phyloP scores from a whole-genome alignment of 2,329 filamentous ascomycete genomes.

The Xylaria sp. region DNA sequence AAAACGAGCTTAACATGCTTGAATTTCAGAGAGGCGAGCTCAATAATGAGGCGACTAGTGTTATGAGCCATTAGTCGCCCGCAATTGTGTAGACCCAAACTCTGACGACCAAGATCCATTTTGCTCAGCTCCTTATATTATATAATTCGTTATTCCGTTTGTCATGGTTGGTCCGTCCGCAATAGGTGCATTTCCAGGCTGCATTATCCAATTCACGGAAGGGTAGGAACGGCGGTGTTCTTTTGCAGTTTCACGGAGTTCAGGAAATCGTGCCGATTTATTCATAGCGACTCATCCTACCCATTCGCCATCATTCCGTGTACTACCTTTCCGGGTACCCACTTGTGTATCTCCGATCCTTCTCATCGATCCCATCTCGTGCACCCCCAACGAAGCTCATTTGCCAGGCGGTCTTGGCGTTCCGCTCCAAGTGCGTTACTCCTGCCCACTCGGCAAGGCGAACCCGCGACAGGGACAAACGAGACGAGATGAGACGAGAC shows the following conservation, averaged over 20 bases:
- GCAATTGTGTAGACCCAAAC: not conserved
- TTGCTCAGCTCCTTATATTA: not conserved
- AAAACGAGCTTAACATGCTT: conserved; percentile 48
- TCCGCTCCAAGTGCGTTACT: no score
- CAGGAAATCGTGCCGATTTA: not conserved
- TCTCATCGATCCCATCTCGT: not conserved
- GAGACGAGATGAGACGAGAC: no score
- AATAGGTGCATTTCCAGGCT: conserved; percentile 23
- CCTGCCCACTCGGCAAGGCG: no score
- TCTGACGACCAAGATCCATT: not conserved
- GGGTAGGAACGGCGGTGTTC: conserved; percentile 9
- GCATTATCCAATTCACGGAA: conserved; percentile 7
- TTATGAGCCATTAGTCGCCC: conserved; percentile 38
- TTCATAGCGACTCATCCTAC: not conserved
- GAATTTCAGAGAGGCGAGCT: conserved; percentile 43
- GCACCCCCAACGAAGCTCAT: not conserved
- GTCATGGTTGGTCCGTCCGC: not conserved
- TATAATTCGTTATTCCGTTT: conserved; percentile 17
- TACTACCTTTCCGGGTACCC: not conserved
- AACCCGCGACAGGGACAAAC: not conserved
- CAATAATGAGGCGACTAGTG: conserved; percentile 35
- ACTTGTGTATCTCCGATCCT: conserved; percentile 6
- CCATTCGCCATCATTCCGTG: not conserved
- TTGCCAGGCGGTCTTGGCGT: no score
- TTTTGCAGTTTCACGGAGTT: not conserved